Base-by-base conservation (phyloP, 2,329 filamentous ascomycete genomes). In the Coniochaeta prunicola region DNA sequence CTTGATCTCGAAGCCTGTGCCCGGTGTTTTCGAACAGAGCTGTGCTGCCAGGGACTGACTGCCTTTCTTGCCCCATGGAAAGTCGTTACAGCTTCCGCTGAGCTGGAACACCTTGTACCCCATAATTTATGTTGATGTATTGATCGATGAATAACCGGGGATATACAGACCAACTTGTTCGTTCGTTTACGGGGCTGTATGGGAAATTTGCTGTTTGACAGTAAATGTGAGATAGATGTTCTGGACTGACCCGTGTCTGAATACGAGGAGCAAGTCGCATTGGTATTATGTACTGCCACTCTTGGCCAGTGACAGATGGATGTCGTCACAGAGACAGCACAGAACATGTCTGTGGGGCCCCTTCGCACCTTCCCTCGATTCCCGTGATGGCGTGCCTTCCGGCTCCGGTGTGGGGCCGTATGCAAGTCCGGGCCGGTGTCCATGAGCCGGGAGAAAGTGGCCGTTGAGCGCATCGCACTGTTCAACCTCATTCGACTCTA, bases 51-150 rank as follows among this genome's bases (percentile, higher is more conserved):
- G 71, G 0, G 88, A 91, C 2, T 86, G 70, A 15, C 77, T 79
- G 30, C 88, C 88, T 64, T 81, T 78, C 68, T 85, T 89, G 2
- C 89, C 89, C 88, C 88, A 92, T 12, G 81, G 78, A 63, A 90
- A 90, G 64, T 86, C 78, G 71, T 86, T 78, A 66, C 75, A 77
- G 24, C 72, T 73, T 56, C 77, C 76, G 59, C 68, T 70, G n/a
- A 80, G 70, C 64, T 79, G 77, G 61, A 80, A 77, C 4, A 80
- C 71, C 30, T 65, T 50, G 45, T 28, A 50, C 17, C 45, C 45
- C 45, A 50, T 50, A 10, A 38, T 38, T 38, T 5, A n/a, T n/a
- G 36, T n/a, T n/a, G n/a, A n/a, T n/a, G n/a, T n/a, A n/a, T n/a
- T n/a, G n/a, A n/a, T n/a, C n/a, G n/a, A n/a, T n/a, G 36, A 38